Base-by-base conservation (phyloP, 2,329 filamentous ascomycete genomes). In the Ophiocordyceps camponoti-leonardi region DNA sequence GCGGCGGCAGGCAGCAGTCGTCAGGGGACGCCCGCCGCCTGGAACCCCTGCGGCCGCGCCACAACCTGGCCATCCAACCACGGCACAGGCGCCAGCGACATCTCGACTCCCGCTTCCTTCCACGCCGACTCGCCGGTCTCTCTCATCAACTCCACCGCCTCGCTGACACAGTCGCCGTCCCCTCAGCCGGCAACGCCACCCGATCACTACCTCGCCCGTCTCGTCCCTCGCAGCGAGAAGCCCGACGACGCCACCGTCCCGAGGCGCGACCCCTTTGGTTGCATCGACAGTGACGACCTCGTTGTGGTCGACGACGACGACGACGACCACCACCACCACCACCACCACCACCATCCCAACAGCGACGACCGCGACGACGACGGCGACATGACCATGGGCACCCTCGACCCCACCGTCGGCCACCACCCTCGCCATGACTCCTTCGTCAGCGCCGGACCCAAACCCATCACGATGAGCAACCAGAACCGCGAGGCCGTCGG, bases 381-480 rank as follows among this genome's bases (percentile, higher is more conserved):
- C 60, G 47, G 64, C 64, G 60, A 70, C 45, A 79, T 79, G 71
- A 77, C 77, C 52, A 73, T 75, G 53, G 73, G 73, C 53, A 64
- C 68, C 50, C 71, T 77, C 56, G 75, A 80, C 64, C 68, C 69
- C 47, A 60, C 61, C 59, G 67, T 75, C 64, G 66, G 70, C 63
- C 74, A 72, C 58, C 67, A 61, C 60, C 18, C 40, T n/a, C 71
- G 75, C 53, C 73, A 79, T 59, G 76, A 80, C 64, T 81, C 77
- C 45, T 80, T 81, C 60, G 73, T 77, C 59, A 77, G 73, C 63
- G 72, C 74, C 47, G 75, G 75, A 43, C 73, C 77, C 20, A 80
- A 79, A 60, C 77, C 78, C 53, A 81, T 81, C 52, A 78, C 75
- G 49, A 76, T 80, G 68, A 72, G 69, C 56, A 81, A 79, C 54